phyloP scores from a whole-genome alignment of 2,329 filamentous ascomycete genomes.

The Colletotrichum sp. region DNA sequence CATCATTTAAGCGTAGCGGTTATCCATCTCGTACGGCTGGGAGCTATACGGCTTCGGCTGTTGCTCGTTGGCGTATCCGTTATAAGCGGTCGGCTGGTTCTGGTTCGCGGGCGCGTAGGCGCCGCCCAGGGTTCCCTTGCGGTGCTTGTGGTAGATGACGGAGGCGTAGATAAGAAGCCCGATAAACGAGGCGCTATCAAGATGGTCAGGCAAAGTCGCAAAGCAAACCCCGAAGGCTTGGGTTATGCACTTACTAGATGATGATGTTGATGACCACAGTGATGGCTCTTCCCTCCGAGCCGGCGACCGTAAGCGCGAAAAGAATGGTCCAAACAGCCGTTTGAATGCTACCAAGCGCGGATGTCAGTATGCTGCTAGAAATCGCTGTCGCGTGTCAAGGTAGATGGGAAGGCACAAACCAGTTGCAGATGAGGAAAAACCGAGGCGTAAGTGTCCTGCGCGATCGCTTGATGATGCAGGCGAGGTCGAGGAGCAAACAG shows the following conservation, averaged over 20 bases:
- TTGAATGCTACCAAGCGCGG: constrained; percentile 29
- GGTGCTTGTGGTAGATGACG: constrained; percentile 31
- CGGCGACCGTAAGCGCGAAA: constrained; percentile 28
- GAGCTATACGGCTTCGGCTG: neutral
- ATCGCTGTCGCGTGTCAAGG: neutral
- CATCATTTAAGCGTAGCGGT: neutral
- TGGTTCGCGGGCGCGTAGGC: neutral
- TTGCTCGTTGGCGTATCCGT: neutral
- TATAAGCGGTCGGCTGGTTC: neutral
- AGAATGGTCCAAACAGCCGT: constrained; percentile 29
- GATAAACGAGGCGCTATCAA: constrained; percentile 33
- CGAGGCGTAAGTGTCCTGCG: constrained; percentile 31
- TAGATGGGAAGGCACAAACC: neutral
- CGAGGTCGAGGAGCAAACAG: constrained; percentile 34
- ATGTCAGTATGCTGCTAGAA: neutral
- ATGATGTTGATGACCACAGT: constrained; percentile 27
- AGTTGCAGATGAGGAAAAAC: constrained; percentile 34
- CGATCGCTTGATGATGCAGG: constrained; percentile 36
- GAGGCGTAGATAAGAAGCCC: constrained; percentile 36
- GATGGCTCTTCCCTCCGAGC: neutral
- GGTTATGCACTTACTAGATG: constrained; percentile 27
- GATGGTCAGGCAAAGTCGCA: neutral
- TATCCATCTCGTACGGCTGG: neutral
- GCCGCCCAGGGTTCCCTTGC: constrained; percentile 18
- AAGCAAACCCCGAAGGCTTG: no score